phyloP scores from a whole-genome alignment of 2,329 filamentous ascomycete genomes.

The Hirsutella rhossiliensis region DNA sequence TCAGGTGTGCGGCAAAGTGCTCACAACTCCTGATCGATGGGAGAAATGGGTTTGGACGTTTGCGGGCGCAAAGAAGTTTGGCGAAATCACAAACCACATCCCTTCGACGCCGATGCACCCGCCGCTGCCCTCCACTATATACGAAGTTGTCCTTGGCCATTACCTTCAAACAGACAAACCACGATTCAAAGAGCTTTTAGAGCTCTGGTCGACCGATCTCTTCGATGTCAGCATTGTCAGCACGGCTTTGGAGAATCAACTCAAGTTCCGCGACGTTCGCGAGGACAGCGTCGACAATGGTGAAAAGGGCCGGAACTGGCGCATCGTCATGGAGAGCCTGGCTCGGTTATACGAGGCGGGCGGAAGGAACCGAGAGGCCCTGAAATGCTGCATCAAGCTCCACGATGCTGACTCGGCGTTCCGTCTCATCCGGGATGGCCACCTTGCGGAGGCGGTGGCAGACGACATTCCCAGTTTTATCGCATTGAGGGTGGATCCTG shows the following conservation, averaged over 20 bases:
- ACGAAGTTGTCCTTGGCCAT: conserved; percentile 79
- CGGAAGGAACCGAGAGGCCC: conserved; percentile 69
- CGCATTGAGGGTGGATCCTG: conserved; percentile 67
- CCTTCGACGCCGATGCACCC: conserved; percentile 68
- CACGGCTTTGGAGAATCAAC: conserved; percentile 68
- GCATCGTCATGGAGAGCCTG: conserved; percentile 74
- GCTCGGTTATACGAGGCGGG: conserved; percentile 76
- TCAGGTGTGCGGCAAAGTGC: conserved; percentile 67
- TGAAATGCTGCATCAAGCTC: conserved; percentile 79
- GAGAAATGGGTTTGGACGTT: conserved; percentile 95
- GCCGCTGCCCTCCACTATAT: conserved; percentile 68
- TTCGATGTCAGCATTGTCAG: conserved; percentile 71
- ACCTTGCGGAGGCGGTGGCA: conserved; percentile 76
- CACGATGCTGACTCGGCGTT: conserved; percentile 89
- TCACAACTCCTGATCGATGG: conserved; percentile 72
- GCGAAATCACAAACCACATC: conserved; percentile 79
- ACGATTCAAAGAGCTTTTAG: conserved; percentile 66
- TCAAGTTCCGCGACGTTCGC: conserved; percentile 61
- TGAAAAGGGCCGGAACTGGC: conserved; percentile 69
- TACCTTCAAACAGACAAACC: conserved; percentile 71
- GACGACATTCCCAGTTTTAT: conserved; percentile 89
- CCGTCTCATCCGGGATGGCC: conserved; percentile 72
- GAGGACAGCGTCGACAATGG: conserved; percentile 68
- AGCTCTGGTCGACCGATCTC: conserved; percentile 72
- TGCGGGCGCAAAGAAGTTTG: conserved; percentile 71